Evolutionary conservation across 2,329 filamentous ascomycete genomes (phyloP).

Genomic region (Phyllosticta citriasiana): DNA sequence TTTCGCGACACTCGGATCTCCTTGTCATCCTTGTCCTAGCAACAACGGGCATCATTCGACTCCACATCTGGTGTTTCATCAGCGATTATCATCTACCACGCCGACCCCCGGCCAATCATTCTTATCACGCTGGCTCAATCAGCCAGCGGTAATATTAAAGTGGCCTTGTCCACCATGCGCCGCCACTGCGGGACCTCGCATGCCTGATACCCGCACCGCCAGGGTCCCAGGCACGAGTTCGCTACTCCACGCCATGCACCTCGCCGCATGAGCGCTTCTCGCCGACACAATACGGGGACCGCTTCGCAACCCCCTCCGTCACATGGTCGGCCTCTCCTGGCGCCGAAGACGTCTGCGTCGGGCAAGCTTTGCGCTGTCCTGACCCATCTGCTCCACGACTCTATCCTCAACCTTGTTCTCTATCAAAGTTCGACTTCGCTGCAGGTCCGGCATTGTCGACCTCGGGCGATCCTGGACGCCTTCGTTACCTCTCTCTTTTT

Average conservation of each 20-base stretch:
- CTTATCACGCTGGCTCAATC: neutral
- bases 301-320: neutral
- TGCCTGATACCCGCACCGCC: neutral
- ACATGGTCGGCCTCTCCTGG: neutral
- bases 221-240: neutral
- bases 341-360: neutral
- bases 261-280: neutral
- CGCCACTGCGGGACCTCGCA: neutral
- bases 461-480: neutral
- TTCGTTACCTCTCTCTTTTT: constrained; percentile 3
- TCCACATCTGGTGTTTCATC: neutral
- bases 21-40: neutral
- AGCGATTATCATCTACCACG: neutral
- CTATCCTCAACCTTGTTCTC: neutral
- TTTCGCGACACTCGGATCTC: neutral
- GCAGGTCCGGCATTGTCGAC: neutral
- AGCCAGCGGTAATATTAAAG: neutral
- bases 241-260: neutral
- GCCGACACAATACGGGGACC: neutral
- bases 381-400: neutral
- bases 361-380: neutral
- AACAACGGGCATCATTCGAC: neutral
- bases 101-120: neutral
- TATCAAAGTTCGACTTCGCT: neutral
- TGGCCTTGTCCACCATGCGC: too few species aligned